These are phyloP conservation scores for Elsinoe perseae DNA, from an alignment of 2,329 filamentous ascomycete genomes.

Conservation along the genomic window DNA sequence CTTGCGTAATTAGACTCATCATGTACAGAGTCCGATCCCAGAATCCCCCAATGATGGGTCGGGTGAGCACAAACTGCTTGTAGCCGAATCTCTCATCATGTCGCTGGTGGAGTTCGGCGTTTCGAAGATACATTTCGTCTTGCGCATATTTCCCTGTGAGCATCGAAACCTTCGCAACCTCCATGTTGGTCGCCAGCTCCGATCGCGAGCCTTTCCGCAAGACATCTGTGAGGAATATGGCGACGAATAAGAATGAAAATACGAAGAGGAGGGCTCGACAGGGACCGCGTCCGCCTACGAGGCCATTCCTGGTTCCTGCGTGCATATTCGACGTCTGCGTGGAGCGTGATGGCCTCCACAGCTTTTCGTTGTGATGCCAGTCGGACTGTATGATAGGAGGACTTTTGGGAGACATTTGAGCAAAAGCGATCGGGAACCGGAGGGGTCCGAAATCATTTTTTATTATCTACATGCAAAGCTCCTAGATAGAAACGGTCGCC, in stretches of 20 bases:
- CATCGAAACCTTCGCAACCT: slow-evolving; percentile 16
- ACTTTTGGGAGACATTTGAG: neutral
- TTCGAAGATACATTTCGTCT: slow-evolving; percentile 28
- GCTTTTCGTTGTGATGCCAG: neutral
- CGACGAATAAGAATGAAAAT: neutral
- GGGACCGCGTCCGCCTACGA: neutral
- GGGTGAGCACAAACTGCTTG: slow-evolving; percentile 24
- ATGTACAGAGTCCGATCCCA: slow-evolving; percentile 32
- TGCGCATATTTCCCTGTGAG: slow-evolving; percentile 8
- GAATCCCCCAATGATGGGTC: slow-evolving; percentile 24
- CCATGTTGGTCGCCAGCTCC: neutral
- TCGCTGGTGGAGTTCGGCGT: slow-evolving; percentile 28
- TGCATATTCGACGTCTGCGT: neutral
- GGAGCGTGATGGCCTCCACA: neutral
- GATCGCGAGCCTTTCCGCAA: neutral
- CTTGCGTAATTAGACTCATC: slow-evolving; percentile 23
- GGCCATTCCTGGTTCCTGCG: neutral
- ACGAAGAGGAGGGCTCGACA: neutral
- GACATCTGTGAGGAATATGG: neutral
- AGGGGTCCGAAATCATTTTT: neutral
- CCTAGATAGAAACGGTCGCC: neutral
- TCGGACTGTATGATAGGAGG: neutral
- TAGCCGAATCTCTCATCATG: slow-evolving; percentile 30
- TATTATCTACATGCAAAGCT: neutral
- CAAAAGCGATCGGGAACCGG: neutral